phyloP scores from a whole-genome alignment of 257 asterid genomes.

The Verbascum thapsus region DNA sequence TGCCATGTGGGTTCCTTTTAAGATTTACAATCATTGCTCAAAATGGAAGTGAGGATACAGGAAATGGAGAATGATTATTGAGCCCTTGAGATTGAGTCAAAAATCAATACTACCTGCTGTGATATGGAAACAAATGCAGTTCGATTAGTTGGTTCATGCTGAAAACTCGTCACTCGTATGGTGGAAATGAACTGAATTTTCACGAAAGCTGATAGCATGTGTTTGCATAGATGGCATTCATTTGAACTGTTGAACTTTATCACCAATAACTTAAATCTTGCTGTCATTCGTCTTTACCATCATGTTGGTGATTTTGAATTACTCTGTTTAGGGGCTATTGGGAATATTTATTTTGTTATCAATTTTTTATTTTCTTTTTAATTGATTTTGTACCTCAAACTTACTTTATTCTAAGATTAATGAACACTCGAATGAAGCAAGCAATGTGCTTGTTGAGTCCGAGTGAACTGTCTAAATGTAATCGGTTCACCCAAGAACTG shows the following conservation, averaged over 20 bases:
- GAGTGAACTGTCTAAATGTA: too few relatives aligned
- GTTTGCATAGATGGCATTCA: background rate
- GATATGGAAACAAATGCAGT: background rate
- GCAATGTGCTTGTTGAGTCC: too few relatives aligned
- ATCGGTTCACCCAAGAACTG: too few relatives aligned
- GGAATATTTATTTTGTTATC: too few relatives aligned
- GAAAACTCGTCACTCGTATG: slow-evolving; percentile 13
- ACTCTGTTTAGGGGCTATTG: too few relatives aligned
- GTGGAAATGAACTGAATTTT: background rate
- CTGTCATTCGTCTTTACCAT: too few relatives aligned
- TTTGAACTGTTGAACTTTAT: background rate
- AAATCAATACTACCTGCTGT: background rate
- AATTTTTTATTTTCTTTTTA: too few relatives aligned
- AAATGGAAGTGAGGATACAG: background rate
- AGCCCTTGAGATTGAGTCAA: background rate
- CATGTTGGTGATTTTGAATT: too few relatives aligned
- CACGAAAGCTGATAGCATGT: background rate
- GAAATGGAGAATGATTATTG: background rate
- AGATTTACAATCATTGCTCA: background rate
- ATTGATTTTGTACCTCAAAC: too few relatives aligned
- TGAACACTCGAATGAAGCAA: too few relatives aligned
- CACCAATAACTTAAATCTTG: too few relatives aligned
- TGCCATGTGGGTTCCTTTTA: background rate
- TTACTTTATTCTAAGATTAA: too few relatives aligned
- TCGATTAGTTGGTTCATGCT: slow-evolving; percentile 20